Percentiles rank a stretch among this genome's conserved stretches.
phyloP scores from a whole-genome alignment of 768 basidiomycete species.

The Pleurotus tuoliensis region DNA sequence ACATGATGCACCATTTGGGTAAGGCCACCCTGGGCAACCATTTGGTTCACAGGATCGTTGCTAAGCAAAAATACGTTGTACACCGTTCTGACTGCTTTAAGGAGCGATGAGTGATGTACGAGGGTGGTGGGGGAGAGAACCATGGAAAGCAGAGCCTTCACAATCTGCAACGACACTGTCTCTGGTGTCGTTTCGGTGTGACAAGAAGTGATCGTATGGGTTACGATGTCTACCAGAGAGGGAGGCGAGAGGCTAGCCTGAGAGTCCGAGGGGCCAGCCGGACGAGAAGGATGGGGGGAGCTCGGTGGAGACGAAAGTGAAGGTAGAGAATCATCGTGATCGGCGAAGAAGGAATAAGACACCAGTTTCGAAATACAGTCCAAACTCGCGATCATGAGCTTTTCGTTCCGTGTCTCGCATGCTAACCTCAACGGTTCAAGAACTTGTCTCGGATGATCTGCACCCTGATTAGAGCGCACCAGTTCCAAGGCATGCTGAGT shows the following conservation, averaged over 20 bases:
- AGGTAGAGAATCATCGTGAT: constrained; percentile 45
- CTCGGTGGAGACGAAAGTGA: constrained; percentile 61
- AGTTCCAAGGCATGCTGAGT: constrained; percentile 80
- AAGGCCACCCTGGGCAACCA: constrained; percentile 95
- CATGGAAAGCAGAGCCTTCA: constrained; percentile 88
- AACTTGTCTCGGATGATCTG: constrained; percentile 78
- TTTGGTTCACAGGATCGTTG: constrained; percentile 88
- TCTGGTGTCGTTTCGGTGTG: constrained; percentile 88
- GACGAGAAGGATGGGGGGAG: constrained; percentile 53
- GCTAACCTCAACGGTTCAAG: constrained; percentile 95
- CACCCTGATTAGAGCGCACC: constrained; percentile 70
- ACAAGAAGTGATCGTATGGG: constrained; percentile 90
- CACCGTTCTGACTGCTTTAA: constrained; percentile 95
- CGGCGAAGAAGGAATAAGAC: constrained; percentile 94
- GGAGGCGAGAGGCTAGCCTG: constrained; percentile 53
- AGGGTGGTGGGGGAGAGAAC: constrained; percentile 83
- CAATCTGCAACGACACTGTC: constrained; percentile 91
- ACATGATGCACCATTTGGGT: constrained; percentile 99
- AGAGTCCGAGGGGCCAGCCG: constrained; percentile 38
- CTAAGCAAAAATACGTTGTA: constrained; percentile 97
- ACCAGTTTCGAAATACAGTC: constrained; percentile 98
- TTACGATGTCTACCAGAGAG: constrained; percentile 88
- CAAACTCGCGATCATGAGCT: constrained; percentile 92
- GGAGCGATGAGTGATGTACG: constrained; percentile 92
- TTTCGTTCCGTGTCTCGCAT: constrained; percentile 92